Evolutionary conservation across 164 flowering plant genomes (phyloP).

Genomic region (Magnolia officinalis): DNA sequence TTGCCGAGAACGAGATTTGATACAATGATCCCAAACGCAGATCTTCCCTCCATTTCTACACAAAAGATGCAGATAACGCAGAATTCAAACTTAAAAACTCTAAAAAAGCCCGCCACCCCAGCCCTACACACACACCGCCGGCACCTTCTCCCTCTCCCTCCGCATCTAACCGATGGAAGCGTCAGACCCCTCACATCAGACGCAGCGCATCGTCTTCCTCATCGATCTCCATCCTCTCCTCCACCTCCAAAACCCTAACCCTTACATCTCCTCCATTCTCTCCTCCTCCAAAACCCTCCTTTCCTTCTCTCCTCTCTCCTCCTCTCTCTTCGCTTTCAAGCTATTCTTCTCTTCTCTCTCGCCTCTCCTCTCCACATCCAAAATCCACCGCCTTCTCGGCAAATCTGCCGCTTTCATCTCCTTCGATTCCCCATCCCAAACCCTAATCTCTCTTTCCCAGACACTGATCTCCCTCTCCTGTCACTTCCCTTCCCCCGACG

Average conservation of each 20-base stretch:
- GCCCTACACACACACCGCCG: neutral
- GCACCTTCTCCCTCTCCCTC: neutral
- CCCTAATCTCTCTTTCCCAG: conserved; percentile 32
- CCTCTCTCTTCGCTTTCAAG: conserved; percentile 73
- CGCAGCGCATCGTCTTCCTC: conserved; percentile 69
- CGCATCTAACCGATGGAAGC: neutral
- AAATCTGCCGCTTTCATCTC: conserved; percentile 44
- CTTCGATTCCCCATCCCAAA: conserved; percentile 42
- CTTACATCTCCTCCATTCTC: conserved; percentile 58
- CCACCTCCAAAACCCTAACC: conserved; percentile 36
- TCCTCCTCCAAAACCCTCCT: conserved; percentile 43
- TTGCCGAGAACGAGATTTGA: too few species aligned
- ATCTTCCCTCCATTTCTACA: neutral
- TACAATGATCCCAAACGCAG: too few species aligned
- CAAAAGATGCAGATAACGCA: neutral
- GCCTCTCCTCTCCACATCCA: conserved; percentile 59
- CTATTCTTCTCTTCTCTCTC: conserved; percentile 83
- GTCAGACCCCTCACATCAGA: conserved; percentile 27
- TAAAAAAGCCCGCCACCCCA: neutral
- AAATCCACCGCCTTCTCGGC: conserved; percentile 35
- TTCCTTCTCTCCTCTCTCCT: conserved; percentile 49
- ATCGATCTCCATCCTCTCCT: conserved; percentile 75
- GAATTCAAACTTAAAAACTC: neutral
- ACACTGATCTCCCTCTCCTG: conserved; percentile 42
- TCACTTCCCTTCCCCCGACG: neutral